Evolutionary conservation across 257 asterid species (phyloP).

Genomic region (Solanum raphanifolium): DNA sequence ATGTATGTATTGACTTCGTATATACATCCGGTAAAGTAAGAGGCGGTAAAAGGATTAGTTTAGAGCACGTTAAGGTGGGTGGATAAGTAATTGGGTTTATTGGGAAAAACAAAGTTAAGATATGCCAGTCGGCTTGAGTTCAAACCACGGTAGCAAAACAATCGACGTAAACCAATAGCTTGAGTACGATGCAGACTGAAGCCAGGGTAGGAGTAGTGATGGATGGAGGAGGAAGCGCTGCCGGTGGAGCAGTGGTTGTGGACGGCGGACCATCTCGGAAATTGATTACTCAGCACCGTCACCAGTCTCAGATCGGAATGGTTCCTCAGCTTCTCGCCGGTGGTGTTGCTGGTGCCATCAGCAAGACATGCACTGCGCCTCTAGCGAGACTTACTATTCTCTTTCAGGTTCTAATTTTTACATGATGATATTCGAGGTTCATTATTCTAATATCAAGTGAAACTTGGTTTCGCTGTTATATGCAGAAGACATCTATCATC

Average conservation of each 20-base stretch:
- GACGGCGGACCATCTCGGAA: conserved; percentile 25
- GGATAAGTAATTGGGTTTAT: not conserved
- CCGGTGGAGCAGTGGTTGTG: conserved; percentile 36
- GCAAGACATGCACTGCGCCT: conserved; percentile 88
- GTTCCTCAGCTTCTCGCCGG: conserved; percentile 78
- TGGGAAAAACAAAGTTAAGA: not conserved
- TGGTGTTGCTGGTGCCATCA: conserved; percentile 84
- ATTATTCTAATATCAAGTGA: not conserved
- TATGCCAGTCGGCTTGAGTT: not conserved
- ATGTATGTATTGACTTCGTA: too few relatives aligned
- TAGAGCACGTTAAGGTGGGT: not conserved
- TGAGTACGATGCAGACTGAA: conserved; percentile 55
- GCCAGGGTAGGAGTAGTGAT: conserved; percentile 55
- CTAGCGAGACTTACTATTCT: conserved; percentile 82
- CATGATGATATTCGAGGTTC: not conserved
- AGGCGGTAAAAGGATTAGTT: not conserved
- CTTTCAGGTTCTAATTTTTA: conserved; percentile 41
- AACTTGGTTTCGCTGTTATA: not conserved
- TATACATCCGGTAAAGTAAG: not conserved
- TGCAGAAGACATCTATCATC: not conserved
- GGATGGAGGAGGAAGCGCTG: conserved; percentile 44
- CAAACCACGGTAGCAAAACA: not conserved
- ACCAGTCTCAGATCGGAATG: conserved; percentile 41
- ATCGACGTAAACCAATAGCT: not conserved
- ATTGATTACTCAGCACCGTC: conserved; percentile 17